Evolutionary conservation across 768 basidiomycete species (phyloP), one percentile per base, ranked within the genome.

Genomic region (Mycena galopus): DNA sequence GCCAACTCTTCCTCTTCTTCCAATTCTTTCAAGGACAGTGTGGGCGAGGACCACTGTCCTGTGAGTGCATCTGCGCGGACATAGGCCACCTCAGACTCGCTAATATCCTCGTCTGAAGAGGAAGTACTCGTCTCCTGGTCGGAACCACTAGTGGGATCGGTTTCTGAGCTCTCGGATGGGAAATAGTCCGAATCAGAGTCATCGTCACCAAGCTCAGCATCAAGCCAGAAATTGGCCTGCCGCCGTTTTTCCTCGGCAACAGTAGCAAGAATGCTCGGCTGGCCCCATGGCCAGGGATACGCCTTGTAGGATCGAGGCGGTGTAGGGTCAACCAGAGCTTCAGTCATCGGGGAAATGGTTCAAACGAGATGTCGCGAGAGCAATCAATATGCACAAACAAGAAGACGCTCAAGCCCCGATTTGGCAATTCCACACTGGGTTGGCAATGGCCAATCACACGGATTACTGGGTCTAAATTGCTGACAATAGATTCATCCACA

Each of bases 1-100:
- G 64, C 10, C 39, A 69, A 55, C 42, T 65, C 68, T 32, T 69
- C 68, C 19, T 44, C 25, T 30, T 65, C 44, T 29, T 73, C 65
- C 2, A 47, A 16, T 17, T 4, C 17, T 30, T 44, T 30, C 35
- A 35, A 27, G n/a, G 51, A 69, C 0, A 47, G 23, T 11, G 57
- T 69, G n/a, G 42, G 59, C 21, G 58, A 32, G 7, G 55, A 50
- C 14, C 7, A 27, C 37, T 30, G 25, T 23, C 53, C 39, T 16
- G 39, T 50, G 29, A 30, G 7, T 9, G 68, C 37, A 21, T 35
- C 30, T 17, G 50, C 23, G 8, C 10, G 6, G 39, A 69, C 30
- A 2, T 25, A 23, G 1, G 25, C 58, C 14, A 73, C 33, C 39
- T 69, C 68, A 10, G 57, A 42, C 19, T 66, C 59, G 37, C 50